Base-by-base conservation (phyloP, 345 rosid species). In the Noccaea bulbosa region DNA sequence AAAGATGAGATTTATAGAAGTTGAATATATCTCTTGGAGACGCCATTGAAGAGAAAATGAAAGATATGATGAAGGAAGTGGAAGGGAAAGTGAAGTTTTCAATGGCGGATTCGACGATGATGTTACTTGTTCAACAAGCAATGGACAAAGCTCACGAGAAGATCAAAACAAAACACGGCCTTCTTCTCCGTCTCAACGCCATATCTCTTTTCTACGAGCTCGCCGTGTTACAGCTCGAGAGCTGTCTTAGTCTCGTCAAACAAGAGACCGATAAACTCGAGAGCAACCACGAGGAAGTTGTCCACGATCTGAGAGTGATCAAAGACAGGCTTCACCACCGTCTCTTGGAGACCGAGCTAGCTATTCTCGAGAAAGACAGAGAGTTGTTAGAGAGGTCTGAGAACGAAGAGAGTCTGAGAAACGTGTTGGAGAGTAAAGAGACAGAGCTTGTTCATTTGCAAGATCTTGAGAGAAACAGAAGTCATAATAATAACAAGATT, bases 121-220 rank as follows among this genome's bases (percentile, higher is more conserved):
- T 88, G 98, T 79, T 86, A 71, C 86, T 88, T 65, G 84, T 93
- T 11, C 86, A 86, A 55, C 69, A 71, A 15, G 90, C 91, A 32
- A 90, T 90, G 97, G 86, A 93, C 60, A 86, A 74, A 74, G 93
- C 97, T 0, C 93, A 93, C 8, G 88, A 82, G 52, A 86, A 86
- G 52, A 86, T 86, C 38, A 89, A 83, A 74, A 81, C 87, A 5
- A 85, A 83, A 62, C 82, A 78, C 8, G 91, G 96, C 4, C 83
- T 79, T 32, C 78, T 90, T 52, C 80, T 82, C 7, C 85, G 97
- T 35, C 83, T 93, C 44, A 86, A 81, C 1, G 96, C 85, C 53
- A 93, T 87, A 41, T 88, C 97, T 0, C 80, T 81, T 70, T 93
- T 93, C 77, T 90, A 93, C 54, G 90, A 90, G 37, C 78, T 93